Evolutionary conservation across 768 basidiomycete species (phyloP), one percentile per base, ranked within the genome.

Genomic region (Russula olivacea): DNA sequence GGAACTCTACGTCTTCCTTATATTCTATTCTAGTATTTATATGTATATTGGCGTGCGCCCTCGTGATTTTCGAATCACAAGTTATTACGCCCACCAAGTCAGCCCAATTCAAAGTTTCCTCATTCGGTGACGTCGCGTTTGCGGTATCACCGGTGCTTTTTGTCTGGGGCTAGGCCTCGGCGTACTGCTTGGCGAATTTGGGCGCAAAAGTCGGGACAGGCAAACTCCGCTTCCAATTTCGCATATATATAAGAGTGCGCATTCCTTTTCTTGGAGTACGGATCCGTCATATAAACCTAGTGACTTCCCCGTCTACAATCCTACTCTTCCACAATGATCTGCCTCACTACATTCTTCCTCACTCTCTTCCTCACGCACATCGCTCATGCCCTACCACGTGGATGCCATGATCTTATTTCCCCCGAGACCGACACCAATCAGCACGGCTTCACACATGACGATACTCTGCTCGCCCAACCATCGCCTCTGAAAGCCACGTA

Each of bases 401-500:
- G 0, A 47, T 47, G 45, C 9, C 0, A 7, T 23, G n/a, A 12
- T 47, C 2, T 23, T 15, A 17, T 15, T 38, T 19, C 47, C 11
- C 8, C 58, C 4, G 34, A 19, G 11, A 36, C 2, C 34, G 11
- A 36, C 11, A 36, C 11, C 34, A 12, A 36, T 36, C 34, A 36
- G 34, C 34, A 36, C 11, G 34, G 11, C 34, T 8, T 36, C 11
- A 12, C 34, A 12, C 12, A 36, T 12, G 34, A 12, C 34, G 11
- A 36, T 11, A 36, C 11, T 2, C 34, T 4, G 34, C 1, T 12
- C 28, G 28, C 28, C 28, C 28, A 2, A 2, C 28, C 28, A 28
- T 28, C 4, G 2, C 34, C 34, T 36, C 11, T 36, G 34, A 36
- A 36, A 36, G 34, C 11, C 34, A 65, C 73, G 2, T 85, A 74